Evolutionary conservation across 148 eudicot species (phyloP), one percentile per base, ranked within the genome.

Genomic region (Fagopyrum esculentum): DNA sequence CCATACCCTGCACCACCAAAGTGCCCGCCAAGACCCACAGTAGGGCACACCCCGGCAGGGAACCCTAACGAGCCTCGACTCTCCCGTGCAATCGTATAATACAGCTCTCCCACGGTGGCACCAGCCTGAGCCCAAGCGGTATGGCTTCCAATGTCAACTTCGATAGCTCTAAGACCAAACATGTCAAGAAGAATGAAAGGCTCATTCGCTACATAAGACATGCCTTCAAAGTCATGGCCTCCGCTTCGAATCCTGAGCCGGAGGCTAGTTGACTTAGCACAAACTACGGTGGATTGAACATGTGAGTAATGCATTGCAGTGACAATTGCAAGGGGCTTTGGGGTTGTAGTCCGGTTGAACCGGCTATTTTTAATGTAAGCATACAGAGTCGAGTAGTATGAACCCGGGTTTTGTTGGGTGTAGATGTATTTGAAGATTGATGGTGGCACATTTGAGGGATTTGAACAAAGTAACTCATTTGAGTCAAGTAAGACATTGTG

Each of bases 201-300:
- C 12, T 46, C 9, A 46, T 9, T 1, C 9, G 74, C 47, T 4
- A 72, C 74, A 48, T 46, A 72, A 16, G 74, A 72, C 17, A 78
- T 19, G 7, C 81, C 83, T 45, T 81, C 82, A 49, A 71, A 77
- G 35, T 80, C 83, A 8, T 81, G 83, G n/a, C 79, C 84, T 0
- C 82, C 84, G 74, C 86, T 83, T 30, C 86, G 79, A n/a, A 81
- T 73, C 77, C 83, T 83, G 13, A 83, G 40, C 77, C 81, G 81
- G 47, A 83, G 16, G 4, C 83, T 82, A 10, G 63, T 29, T 11
- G 22, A 77, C 78, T 70, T 75, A 9, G 83, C 84, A 73, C 86
- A 83, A 7, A 78, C 4, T 17, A 85, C 78, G 2, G 82, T 71
- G 17, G 82, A 78, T 77, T 81, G 84, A 77, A 83, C 82, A 43